Base-by-base conservation (phyloP, 176 grass and related monocot species). In the Eleusine coracana region DNA sequence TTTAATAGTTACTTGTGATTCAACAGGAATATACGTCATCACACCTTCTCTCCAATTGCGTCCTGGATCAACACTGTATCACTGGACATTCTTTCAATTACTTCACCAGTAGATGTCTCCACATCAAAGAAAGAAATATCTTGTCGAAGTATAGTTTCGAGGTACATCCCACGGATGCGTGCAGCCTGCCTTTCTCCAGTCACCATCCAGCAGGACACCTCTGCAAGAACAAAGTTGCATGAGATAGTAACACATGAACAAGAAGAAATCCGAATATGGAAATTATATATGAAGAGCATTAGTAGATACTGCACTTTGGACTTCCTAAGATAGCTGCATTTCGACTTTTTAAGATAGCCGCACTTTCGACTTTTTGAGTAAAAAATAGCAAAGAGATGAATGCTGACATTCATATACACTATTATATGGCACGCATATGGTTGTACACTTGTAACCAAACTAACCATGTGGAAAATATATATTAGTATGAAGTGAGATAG, bases 31-130 rank as follows among this genome's bases (percentile, higher is more conserved):
- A 61, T n/a, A 62, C 3, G 13, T 51, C 18, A 75, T 73, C 68
- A 73, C 61, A 92, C 93, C 82, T 92, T 95, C 80, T 92, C 87
- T 81, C 90, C 93, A 83, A 95, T 92, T 28, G 93, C 93, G 51
- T 95, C 90, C 88, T 95, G 93, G 63, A 95, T 92, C 52, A 95
- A 81, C 73, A 90, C 81, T 65, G 93, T 95, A 75, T 92, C 93
- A 49, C 88, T 88, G 42, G 93, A 90, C 88, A 95, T 95, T 60
- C 93, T 90, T 62, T 86, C 88, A 61, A 86, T 92, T 50, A 92
- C 88, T 84, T 95, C 90, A 62, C 93, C 93, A 7, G 93, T 92
- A 52, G 90, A 88, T 9, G 90, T 86, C 81, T 95, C 90, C 25
- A 80, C 85, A 29, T 95, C 93, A 80, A 92, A 95, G 70, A 95